phyloP scores from a whole-genome alignment of 176 grass and related monocot genomes.

The Lolium multiflorum region DNA sequence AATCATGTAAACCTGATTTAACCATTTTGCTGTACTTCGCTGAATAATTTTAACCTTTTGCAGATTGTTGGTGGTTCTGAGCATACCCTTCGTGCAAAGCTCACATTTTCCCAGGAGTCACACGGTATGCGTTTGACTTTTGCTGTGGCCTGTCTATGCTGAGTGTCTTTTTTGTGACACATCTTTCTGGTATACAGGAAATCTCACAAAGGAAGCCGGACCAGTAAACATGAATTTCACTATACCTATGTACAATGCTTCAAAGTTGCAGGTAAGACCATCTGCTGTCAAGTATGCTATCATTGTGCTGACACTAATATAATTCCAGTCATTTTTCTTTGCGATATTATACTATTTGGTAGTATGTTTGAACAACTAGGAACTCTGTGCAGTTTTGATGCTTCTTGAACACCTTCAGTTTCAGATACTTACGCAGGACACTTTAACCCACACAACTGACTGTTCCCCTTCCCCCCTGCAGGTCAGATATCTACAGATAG shows the following conservation, averaged over 20 bases:
- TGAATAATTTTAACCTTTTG: conserved; percentile 24
- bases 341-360: background rate
- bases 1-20: conserved; percentile 13
- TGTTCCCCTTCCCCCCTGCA: conserved; percentile 35
- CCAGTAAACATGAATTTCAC: conserved; percentile 99
- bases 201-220: conserved; percentile 91
- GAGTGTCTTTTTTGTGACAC: conserved; percentile 2
- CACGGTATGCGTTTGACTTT: conserved; percentile 66
- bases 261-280: conserved; percentile 82
- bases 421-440: conserved; percentile 5
- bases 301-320: background rate
- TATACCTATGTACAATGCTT: conserved; percentile 98
- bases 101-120: conserved; percentile 95
- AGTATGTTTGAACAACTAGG: background rate
- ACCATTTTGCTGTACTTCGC: background rate
- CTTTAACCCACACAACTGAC: background rate
- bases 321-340: background rate
- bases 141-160: conserved; percentile 24
- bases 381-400: background rate
- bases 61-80: conserved; percentile 99
- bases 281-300: background rate
- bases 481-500: conserved; percentile 98
- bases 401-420: conserved; percentile 28
- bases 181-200: conserved; percentile 65
- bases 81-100: conserved; percentile 94